phyloP scores from a whole-genome alignment of 1,284 basidiomycete species.

The Heterobasidion parviporum region DNA sequence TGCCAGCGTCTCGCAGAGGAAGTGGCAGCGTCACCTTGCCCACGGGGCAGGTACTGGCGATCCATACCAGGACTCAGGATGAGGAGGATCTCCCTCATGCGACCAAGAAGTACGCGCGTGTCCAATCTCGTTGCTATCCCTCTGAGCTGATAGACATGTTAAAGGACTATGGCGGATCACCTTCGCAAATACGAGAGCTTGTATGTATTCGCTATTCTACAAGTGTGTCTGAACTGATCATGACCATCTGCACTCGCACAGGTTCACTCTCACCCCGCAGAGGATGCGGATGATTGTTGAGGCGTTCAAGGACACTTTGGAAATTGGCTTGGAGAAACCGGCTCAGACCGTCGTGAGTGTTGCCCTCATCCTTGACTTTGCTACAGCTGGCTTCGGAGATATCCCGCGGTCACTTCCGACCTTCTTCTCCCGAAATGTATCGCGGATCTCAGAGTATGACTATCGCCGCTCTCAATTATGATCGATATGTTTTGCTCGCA shows the following conservation, averaged over 20 bases:
- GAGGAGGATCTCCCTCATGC: constrained; percentile 82
- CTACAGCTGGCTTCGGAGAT: background rate
- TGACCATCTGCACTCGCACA: constrained; percentile 18
- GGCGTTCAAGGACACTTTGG: constrained; percentile 89
- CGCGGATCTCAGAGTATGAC: too few relatives aligned
- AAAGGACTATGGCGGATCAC: constrained; percentile 83
- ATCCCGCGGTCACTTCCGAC: background rate
- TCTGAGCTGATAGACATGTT: constrained; percentile 11
- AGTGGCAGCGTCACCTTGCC: constrained; percentile 68
- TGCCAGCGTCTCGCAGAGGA: constrained; percentile 65
- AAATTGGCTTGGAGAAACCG: constrained; percentile 77
- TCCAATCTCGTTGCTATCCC: constrained; percentile 3
- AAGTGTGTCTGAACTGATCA: background rate
- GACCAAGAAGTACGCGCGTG: constrained; percentile 62
- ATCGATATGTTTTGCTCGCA: too few relatives aligned
- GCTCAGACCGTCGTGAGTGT: constrained; percentile 82
- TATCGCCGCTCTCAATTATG: too few relatives aligned
- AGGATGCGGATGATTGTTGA: constrained; percentile 97
- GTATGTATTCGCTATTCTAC: constrained; percentile 24
- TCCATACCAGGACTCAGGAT: constrained; percentile 72
- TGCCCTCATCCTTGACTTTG: background rate
- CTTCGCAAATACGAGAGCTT: constrained; percentile 80
- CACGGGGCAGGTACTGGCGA: constrained; percentile 67
- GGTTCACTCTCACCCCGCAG: constrained; percentile 84
- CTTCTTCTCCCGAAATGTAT: background rate